A percentile compares a stretch with the other conserved stretches of the same genome.
These are phyloP conservation scores for Colletotrichum karsti DNA, from an alignment of 2,329 filamentous ascomycete genomes.

Conservation along the genomic window DNA sequence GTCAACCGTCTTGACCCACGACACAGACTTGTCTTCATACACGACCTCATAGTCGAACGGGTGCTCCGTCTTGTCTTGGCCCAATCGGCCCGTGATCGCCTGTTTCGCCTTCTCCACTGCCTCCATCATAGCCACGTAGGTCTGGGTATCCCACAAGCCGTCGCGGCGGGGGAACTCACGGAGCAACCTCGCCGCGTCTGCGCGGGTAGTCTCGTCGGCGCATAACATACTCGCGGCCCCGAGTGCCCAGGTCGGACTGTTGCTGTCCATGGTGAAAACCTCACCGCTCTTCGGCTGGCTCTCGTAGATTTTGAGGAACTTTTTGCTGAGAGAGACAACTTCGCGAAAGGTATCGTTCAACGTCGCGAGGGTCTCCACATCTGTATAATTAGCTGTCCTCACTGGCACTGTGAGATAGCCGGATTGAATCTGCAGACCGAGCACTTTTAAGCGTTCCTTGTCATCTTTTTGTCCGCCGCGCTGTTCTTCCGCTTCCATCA, in stretches of 20 bases:
- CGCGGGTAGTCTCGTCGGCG: conserved; percentile 44
- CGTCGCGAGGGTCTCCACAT: conserved; percentile 41
- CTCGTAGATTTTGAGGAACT: not conserved
- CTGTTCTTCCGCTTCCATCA: conserved; percentile 32
- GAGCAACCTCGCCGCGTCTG: conserved; percentile 50
- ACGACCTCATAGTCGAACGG: conserved; percentile 13
- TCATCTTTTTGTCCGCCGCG: not conserved
- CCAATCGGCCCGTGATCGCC: not conserved
- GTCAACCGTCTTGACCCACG: conserved; percentile 17
- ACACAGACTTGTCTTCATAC: conserved; percentile 18
- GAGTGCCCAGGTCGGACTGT: conserved; percentile 47
- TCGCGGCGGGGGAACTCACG: conserved; percentile 51
- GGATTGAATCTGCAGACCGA: conserved; percentile 13
- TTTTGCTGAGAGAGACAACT: not conserved
- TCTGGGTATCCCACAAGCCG: conserved; percentile 51
- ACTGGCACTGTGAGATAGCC: conserved; percentile 36
- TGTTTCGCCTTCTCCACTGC: not conserved
- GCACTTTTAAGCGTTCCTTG: not conserved
- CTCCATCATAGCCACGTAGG: conserved; percentile 44
- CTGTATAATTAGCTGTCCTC: conserved; percentile 37
- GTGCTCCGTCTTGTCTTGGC: not conserved
- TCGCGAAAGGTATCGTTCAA: conserved; percentile 49
- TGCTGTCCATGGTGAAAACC: conserved; percentile 21
- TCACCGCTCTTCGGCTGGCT: not conserved
- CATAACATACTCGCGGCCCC: conserved; percentile 51